Percentiles rank a stretch among this genome's conserved stretches.
phyloP scores from a whole-genome alignment of 1,139 yeast species.

The Yamadazyma trypodendri region DNA sequence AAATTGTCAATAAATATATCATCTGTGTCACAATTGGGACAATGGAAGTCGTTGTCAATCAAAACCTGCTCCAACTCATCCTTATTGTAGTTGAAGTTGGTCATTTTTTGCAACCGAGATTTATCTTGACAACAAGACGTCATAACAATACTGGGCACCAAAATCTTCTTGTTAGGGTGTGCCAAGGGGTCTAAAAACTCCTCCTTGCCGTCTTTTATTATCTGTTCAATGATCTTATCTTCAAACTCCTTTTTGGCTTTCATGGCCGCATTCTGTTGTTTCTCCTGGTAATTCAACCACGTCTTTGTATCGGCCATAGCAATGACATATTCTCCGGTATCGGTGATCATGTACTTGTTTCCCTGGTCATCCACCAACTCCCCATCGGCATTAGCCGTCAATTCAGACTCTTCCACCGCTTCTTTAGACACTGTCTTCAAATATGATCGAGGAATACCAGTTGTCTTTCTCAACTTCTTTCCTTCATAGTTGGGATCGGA shows the following conservation, averaged over 20 bases:
- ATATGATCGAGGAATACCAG: constrained; percentile 96
- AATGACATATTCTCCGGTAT: constrained; percentile 91
- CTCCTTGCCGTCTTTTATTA: constrained; percentile 42
- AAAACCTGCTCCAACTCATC: constrained; percentile 62
- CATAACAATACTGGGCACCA: constrained; percentile 68
- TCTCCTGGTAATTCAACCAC: constrained; percentile 84
- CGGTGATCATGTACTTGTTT: constrained; percentile 79
- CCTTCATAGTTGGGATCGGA: constrained; percentile 94
- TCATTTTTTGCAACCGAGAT: constrained; percentile 53
- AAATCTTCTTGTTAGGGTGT: constrained; percentile 55
- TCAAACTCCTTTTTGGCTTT: constrained; percentile 46
- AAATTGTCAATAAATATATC: constrained; percentile 78
- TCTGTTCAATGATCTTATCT: constrained; percentile 29
- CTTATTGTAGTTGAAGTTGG: constrained; percentile 40
- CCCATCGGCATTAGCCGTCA: constrained; percentile 44
- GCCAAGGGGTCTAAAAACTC: constrained; percentile 58
- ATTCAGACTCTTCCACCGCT: constrained; percentile 52
- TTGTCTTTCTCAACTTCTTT: constrained; percentile 83
- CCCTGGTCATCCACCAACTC: constrained; percentile 61
- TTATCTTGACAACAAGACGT: constrained; percentile 77
- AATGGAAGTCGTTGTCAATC: constrained; percentile 81
- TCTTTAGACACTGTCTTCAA: constrained; percentile 68
- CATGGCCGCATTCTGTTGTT: constrained; percentile 53
- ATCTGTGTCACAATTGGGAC: constrained; percentile 80
- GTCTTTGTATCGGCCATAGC: constrained; percentile 93